Conservation (phyloP, 2,329 filamentous ascomycete genomes). For the Chlorencoelia australis region DNA sequence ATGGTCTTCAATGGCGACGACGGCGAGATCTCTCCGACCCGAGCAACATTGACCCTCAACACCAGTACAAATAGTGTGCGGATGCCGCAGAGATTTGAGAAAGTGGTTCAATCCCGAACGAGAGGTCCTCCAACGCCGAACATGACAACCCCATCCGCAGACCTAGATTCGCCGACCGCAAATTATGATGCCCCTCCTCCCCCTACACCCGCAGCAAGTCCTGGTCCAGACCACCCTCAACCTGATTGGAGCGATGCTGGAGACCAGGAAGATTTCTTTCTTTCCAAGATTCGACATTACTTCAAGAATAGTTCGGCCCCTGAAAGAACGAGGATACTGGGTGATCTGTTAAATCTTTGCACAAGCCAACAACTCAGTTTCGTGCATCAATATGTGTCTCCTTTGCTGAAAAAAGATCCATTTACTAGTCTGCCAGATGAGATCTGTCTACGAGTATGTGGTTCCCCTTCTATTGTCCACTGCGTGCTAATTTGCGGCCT, state of each 20-base stretch:
- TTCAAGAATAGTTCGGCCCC: conserved; percentile 69
- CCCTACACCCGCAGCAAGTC: conserved; percentile 55
- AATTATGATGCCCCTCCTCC: conserved; percentile 41
- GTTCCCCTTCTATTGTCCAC: background rate
- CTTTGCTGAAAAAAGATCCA: conserved; percentile 88
- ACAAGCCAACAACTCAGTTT: conserved; percentile 93
- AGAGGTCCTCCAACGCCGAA: conserved; percentile 56
- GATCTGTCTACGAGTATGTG: conserved; percentile 72
- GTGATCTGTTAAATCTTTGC: conserved; percentile 85
- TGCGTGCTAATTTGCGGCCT: conserved; percentile 7
- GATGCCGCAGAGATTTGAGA: conserved; percentile 38
- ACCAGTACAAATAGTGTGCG: conserved; percentile 31
- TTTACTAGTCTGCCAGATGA: conserved; percentile 90
- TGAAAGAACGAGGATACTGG: conserved; percentile 71
- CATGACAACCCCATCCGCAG: conserved; percentile 53
- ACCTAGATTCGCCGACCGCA: conserved; percentile 40
- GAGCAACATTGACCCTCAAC: conserved; percentile 37
- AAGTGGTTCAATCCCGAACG: conserved; percentile 40
- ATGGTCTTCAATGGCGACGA: conserved; percentile 42
- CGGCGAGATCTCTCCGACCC: conserved; percentile 23
- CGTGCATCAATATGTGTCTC: conserved; percentile 91
- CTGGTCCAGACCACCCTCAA: conserved; percentile 49
- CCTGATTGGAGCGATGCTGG: conserved; percentile 69
- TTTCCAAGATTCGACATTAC: conserved; percentile 67
- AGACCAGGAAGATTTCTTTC: conserved; percentile 73